Conservation (phyloP, 1,284 basidiomycete species). For the Phenoliferia sp. region DNA sequence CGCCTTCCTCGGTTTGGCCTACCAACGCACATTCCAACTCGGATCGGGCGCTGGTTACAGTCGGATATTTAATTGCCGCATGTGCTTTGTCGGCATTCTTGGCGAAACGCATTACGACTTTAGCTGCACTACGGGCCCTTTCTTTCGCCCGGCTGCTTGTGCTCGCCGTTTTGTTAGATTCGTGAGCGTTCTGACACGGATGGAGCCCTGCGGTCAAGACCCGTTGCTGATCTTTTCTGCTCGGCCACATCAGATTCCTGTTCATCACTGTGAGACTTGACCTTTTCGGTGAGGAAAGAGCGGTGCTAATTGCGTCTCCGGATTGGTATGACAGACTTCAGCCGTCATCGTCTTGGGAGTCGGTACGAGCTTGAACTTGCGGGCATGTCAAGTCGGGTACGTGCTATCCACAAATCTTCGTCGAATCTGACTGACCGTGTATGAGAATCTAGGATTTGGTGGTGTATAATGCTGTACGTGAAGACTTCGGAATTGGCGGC, state of each 20-base stretch:
- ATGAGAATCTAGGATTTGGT: conserved; percentile 32
- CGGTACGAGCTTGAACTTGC: conserved; percentile 41
- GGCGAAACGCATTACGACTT: neutral
- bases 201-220: too few species aligned
- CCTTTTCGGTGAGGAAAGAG: neutral
- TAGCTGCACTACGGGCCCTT: neutral
- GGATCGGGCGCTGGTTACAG: neutral
- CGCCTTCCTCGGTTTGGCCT: too few species aligned
- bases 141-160: neutral
- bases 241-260: neutral
- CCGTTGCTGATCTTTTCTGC: neutral
- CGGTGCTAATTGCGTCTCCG: too few species aligned
- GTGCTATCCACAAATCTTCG: neutral
- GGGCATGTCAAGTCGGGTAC: conserved; percentile 42
- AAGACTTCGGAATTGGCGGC: neutral
- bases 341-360: conserved; percentile 45
- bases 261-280: neutral
- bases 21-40: neutral
- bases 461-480: conserved; percentile 45
- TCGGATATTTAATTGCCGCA: neutral
- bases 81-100: neutral
- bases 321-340: too few species aligned
- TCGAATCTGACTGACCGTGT: too few species aligned
- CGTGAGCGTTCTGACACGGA: neutral
- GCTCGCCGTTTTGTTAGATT: neutral